Evolutionary conservation across 352 stramenopile genomes (phyloP).

Genomic region (Blastocystis sp.): DNA sequence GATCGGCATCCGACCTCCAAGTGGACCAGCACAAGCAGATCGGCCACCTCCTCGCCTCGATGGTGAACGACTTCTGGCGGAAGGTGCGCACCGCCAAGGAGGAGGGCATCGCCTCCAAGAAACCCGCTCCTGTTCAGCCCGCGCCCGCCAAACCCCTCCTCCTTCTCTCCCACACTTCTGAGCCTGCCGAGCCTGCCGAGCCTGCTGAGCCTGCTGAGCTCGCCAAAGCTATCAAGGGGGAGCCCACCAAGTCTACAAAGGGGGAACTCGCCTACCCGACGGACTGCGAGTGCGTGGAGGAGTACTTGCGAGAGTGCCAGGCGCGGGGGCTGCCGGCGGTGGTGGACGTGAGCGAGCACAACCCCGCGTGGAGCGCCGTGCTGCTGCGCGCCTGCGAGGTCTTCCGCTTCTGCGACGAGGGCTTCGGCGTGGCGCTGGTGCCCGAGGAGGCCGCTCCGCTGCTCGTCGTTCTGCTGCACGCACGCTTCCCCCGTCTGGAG

Average conservation of each 20-base stretch:
- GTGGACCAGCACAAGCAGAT: slow-evolving; percentile 15
- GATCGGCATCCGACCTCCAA: too few species aligned
- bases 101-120: not conserved
- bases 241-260: not conserved
- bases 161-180: too few species aligned
- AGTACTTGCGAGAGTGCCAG: not conserved
- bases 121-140: too few species aligned
- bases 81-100: slow-evolving; percentile 13
- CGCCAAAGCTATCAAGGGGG: not conserved
- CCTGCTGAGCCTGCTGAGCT: too few species aligned
- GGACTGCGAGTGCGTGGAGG: not conserved
- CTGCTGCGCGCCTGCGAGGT: not conserved
- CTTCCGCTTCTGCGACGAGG: not conserved
- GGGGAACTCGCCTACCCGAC: not conserved
- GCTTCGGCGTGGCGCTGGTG: not conserved
- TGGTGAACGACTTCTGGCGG: slow-evolving; percentile 54
- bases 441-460: not conserved
- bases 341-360: not conserved
- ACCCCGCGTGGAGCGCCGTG: not conserved
- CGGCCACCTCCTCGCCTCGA: slow-evolving; percentile 10
- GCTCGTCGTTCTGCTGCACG: not conserved
- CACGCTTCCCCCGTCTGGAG: not conserved
- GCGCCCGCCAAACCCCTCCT: not conserved
- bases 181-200: too few species aligned
- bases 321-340: not conserved